Evolutionary conservation across 495 filamentous ascomycete species (phyloP).

Genomic region (Xylaria scruposa): DNA sequence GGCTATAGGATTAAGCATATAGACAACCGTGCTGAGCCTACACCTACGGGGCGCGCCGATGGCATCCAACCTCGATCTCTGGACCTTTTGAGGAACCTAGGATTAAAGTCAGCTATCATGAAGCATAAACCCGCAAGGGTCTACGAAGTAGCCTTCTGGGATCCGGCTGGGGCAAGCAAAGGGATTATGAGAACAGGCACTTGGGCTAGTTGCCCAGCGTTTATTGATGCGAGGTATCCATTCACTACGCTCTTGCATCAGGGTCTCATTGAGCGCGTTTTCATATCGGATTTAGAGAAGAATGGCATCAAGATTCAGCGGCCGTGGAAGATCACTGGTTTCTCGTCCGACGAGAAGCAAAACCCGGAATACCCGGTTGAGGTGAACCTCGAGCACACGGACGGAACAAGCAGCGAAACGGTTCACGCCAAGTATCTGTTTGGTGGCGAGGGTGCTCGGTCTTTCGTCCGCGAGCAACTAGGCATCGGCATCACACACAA

Average conservation of each 20-base stretch:
- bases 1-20: slow-evolving; percentile 74
- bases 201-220: slow-evolving; percentile 73
- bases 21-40: slow-evolving; percentile 72
- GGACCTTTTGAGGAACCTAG: slow-evolving; percentile 76
- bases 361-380: slow-evolving; percentile 68
- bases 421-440: slow-evolving; percentile 66
- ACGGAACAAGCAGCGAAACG: slow-evolving; percentile 67
- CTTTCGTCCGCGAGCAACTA: slow-evolving; percentile 64
- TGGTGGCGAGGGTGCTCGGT: slow-evolving; percentile 65
- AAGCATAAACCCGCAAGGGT: slow-evolving; percentile 72
- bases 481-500: slow-evolving; percentile 69
- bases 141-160: slow-evolving; percentile 82
- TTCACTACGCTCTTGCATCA: slow-evolving; percentile 80
- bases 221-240: slow-evolving; percentile 77
- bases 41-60: slow-evolving; percentile 76
- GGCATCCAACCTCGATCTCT: slow-evolving; percentile 82
- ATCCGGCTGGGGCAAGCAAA: slow-evolving; percentile 61
- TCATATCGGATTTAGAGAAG: slow-evolving; percentile 70
- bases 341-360: slow-evolving; percentile 61
- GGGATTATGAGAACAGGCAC: slow-evolving; percentile 74
- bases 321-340: slow-evolving; percentile 67
- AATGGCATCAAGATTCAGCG: slow-evolving; percentile 64
- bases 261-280: slow-evolving; percentile 74
- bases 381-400: slow-evolving; percentile 75
- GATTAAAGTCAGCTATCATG: slow-evolving; percentile 77